Base-by-base conservation (phyloP, 139 green algal species). In the Micractinium sp. region DNA sequence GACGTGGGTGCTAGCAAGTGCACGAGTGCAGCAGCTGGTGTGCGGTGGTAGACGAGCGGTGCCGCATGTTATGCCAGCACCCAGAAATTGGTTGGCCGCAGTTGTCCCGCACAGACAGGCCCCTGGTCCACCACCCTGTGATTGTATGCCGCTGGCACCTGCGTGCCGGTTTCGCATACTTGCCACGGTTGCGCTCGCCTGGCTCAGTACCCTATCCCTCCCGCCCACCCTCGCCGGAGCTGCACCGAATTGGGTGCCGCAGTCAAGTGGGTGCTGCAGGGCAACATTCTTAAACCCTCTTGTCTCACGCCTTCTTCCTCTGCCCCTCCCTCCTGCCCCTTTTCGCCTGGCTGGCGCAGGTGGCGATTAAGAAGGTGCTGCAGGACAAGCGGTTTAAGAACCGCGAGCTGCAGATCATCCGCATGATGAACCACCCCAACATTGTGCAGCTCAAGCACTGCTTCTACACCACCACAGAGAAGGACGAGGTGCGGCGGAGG, bases 331-430 rank as follows among this genome's bases (percentile, higher is more conserved):
- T 0, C 25, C 53, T 85, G 25, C 27, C 31, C 80, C 27, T 7
- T 7, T 33, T 60, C 33, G 16, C 61, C 81, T 77, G 60, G 33
- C 33, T 82, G 73, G 25, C 38, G 76, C 93, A 97, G 94, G 96
- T 99, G 47, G 98, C 98, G 16, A 99, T 99, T 87, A 99, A 99
- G 93, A 99, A 99, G 93, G 98, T 99, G 85, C 93, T 99, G 89
- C 98, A 99, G 92, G 98, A 99, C 92, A 98, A 98, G 94, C 94
- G 98, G 14, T 99, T 99, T 95, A 99, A 99, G 93, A 99, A 99
- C 94, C 90, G 98, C 15, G 98, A 99, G 95, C 94, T 99, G 93
- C 95, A 98, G 92, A 99, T 99, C 90, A 99, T 99, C 96, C 96
- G 97, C 86, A 95, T 98, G 88, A 93, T 99, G 89, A 92, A 96